Conservation (phyloP, 2,329 filamentous ascomycete genomes). For the Stagonosporopsis vannaccii region DNA sequence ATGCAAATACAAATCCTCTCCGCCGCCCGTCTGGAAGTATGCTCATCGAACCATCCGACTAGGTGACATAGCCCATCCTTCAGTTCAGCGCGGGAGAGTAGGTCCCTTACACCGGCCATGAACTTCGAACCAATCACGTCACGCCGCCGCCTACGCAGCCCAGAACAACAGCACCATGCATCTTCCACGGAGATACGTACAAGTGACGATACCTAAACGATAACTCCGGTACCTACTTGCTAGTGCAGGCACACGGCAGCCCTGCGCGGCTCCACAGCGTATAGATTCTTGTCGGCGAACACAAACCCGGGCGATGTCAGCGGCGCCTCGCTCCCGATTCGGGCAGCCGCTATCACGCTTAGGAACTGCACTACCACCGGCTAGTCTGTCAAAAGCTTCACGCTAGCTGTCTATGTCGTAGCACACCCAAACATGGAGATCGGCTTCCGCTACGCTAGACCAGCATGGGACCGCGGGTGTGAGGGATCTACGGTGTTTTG, state of each 20-base stretch:
- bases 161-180: neutral
- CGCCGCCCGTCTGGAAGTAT: too few relatives aligned
- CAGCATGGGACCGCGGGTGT: neutral
- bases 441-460: neutral
- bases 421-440: neutral
- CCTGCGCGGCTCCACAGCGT: neutral
- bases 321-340: slow-evolving; percentile 3
- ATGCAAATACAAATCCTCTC: too few relatives aligned
- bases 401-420: neutral
- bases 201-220: neutral
- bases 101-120: neutral
- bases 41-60: neutral
- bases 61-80: neutral
- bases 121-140: neutral
- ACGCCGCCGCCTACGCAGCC: too few relatives aligned
- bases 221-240: neutral
- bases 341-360: too few relatives aligned
- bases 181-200: neutral
- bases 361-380: neutral
- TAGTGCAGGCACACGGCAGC: neutral
- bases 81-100: too few relatives aligned
- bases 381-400: neutral
- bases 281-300: neutral
- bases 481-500: slow-evolving; percentile 3
- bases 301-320: neutral